Evolutionary conservation across 1,139 yeast species (phyloP), one percentile per base, ranked within the genome.

Genomic region (Taiozyma sp.): DNA sequence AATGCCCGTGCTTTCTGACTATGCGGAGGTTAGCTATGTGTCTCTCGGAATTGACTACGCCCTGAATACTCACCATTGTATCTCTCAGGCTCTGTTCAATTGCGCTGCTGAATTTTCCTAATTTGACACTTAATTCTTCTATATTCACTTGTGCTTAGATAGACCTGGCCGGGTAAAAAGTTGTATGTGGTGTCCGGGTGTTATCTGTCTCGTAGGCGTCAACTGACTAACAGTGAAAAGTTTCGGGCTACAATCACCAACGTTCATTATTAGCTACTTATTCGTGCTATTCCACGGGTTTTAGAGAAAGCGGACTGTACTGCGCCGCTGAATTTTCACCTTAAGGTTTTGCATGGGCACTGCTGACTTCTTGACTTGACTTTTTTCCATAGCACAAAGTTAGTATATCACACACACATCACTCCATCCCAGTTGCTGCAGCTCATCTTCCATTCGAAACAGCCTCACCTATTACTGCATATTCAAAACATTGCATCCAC

Each of bases 1-100:
- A 30, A 53, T 54, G 11, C 49, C 55, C n/a, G 56, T 47, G 1
- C 49, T 43, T 39, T 51, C 55, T 3, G 57, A 54, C 57, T 54
- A 10, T 29, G 13, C 9, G 16, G 29, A 24, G 45, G 43, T 45
- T 30, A 22, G 8, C 19, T 40, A 9, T 24, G n/a, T 21, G 16
- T 37, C 24, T 10, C 24, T 28, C 14, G 1, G 30, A 2, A 19
- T 19, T 21, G n/a, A 2, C 10, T 37, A 6, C 8, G 3, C 14
- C 41, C 24, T 1, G 5, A 19, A 6, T 19, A 37, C 41, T 19
- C 24, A 37, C 41, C 41, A 37, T 37, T 21, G 24, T 9, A 30
- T 21, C n/a, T 19, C 14, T 19, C 6, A 24, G 26, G 3, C 6
- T 37, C 3, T 11, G 41, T 13, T 10, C 22, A 19, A 37, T 37